Evolutionary conservation across 108 stramenopile genomes (phyloP), one percentile per base, ranked within the genome.

Genomic region (Halocafeteria seosinensis): DNA sequence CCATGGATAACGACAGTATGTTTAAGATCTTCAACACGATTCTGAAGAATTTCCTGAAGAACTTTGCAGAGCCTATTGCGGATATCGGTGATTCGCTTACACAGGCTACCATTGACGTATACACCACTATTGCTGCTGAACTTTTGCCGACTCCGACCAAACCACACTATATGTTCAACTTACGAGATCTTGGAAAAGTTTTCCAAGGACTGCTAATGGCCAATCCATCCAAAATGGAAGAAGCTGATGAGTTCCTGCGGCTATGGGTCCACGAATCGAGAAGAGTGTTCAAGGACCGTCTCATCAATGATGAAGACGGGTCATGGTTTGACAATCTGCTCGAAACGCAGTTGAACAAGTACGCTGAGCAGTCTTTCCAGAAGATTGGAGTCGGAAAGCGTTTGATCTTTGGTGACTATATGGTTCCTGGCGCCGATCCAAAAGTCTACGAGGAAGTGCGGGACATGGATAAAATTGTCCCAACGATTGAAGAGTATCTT

Each of bases 131-230:
- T 62, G 61, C 62, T 1, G 1, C 17, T n/a, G 70, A 74, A 34
- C 77, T 83, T 27, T 58, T 81, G 26, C 81, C 81, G 1, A 81
- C 81, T 11, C 81, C 77, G 0, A 38, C 30, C 70, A 83, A 73
- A 71, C 71, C 71, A n/a, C 83, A 84, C 73, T 84, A 84, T 77
- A 84, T 79, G 24, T 84, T 82, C 74, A 84, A 84, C 72, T 63
- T 84, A 5, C 66, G 83, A 11, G 83, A 84, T 30, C 38, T 84
- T 11, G 83, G 81, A 34, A 84, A 84, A 72, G 81, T 84, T 1
- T 80, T 80, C 62, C 77, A 76, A 69, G 83, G 83, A 4, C 35
- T 78, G 42, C 66, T 84, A 8, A 84, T 84, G 83, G 63, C 63
- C n/a, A 42, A 69, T 37, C 23, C 68, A 25, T 76, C 74, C 71